Base-by-base conservation (phyloP, 148 eudicot genomes). In the Mesembryanthemum crystallinum region DNA sequence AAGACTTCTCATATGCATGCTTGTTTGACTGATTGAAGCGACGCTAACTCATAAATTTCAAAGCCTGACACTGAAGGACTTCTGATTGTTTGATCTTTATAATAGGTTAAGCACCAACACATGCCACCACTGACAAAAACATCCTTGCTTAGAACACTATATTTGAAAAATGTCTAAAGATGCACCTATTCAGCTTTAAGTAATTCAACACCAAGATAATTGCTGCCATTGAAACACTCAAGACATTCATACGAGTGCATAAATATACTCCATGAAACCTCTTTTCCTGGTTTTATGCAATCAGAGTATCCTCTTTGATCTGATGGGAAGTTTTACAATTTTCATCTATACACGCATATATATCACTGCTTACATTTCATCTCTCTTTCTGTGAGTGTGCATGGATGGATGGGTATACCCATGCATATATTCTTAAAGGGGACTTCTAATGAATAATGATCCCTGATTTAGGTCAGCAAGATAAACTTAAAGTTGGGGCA, bases 71-170 rank as follows among this genome's bases (percentile, higher is more conserved):
- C 18, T 2, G 12, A 7, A 45, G 8, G 30, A 45, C 8, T 60
- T 73, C 52, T 60, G 57, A 73, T 27, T 30, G 6, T 12, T n/a
- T 75, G 25, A 64, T 18, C 49, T 64, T n/a, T n/a, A n/a, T n/a
- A n/a, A 47, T 10, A 32, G 28, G 47, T 32, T 64, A 74, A n/a
- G 27, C 33, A 32, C 32, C 35, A 45, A 10, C 39, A 0, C 37
- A 33, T 33, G 32, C 20, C 27, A 8, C 32, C 49, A 5, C 24
- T 3, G 20, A 13, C 28, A 55, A 24, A 55, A 32, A 17, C 23
- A 37, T 66, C 20, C 24, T 11, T 28, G 20, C 63, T n/a, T 57
- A 57, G 1, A 57, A 10, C 20, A 15, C 43, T 39, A 39, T 27
- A 39, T 18, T 35, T 39, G 30, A 67, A 37, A 75, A 57, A 15